These are phyloP conservation scores for Suillus cothurnatus DNA, from an alignment of 768 basidiomycete genomes.

Conservation along the genomic window DNA sequence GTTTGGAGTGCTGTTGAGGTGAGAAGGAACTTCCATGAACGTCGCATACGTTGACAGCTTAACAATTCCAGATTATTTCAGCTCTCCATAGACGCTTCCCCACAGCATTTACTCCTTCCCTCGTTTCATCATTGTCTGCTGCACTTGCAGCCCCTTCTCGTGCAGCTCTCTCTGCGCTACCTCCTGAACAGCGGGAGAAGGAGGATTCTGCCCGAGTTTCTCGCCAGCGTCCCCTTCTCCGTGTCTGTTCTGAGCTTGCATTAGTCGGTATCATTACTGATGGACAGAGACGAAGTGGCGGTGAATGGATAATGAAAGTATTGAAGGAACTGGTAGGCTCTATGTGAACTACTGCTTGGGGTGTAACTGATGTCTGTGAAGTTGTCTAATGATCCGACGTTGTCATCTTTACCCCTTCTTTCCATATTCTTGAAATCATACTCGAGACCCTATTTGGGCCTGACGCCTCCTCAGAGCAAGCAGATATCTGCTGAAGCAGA, in stretches of 20 bases:
- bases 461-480: slow-evolving; percentile 56
- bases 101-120: slow-evolving; percentile 70
- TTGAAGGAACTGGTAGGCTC: slow-evolving; percentile 79
- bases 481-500: slow-evolving; percentile 60
- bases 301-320: slow-evolving; percentile 89
- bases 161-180: slow-evolving; percentile 54
- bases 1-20: slow-evolving; percentile 94
- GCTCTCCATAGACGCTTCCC: slow-evolving; percentile 88
- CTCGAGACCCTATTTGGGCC: slow-evolving; percentile 84
- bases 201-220: slow-evolving; percentile 81
- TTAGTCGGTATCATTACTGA: slow-evolving; percentile 84
- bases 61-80: slow-evolving; percentile 70
- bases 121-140: slow-evolving; percentile 60
- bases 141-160: slow-evolving; percentile 63
- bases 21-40: slow-evolving; percentile 19
- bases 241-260: slow-evolving; percentile 89
- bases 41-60: slow-evolving; percentile 5
- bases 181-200: slow-evolving; percentile 86
- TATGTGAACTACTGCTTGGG: slow-evolving; percentile 8
- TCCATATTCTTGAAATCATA: slow-evolving; percentile 95
- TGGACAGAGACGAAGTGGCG: slow-evolving; percentile 66
- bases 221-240: slow-evolving; percentile 82
- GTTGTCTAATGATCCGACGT: slow-evolving; percentile 85
- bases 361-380: slow-evolving; percentile 35
- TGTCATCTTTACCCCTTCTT: slow-evolving; percentile 87